Conservation (phyloP, 352 stramenopile species). For the Globisporangium ultimum region DNA sequence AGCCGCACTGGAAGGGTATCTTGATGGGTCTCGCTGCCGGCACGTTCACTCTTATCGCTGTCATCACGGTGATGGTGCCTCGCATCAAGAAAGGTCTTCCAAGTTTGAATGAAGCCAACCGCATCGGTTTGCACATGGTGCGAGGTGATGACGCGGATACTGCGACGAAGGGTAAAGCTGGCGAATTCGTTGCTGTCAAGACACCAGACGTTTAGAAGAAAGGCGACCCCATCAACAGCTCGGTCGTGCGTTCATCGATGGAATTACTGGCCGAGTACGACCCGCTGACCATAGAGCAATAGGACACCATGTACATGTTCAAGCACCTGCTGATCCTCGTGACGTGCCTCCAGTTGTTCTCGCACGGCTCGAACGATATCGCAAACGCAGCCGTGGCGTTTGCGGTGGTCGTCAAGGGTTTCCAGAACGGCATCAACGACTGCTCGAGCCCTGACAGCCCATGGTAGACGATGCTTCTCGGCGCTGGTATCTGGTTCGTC, state of each 20-base stretch:
- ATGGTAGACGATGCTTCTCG: conserved; percentile 68
- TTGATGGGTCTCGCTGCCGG: not conserved
- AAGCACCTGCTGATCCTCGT: conserved; percentile 76
- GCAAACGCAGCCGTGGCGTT: conserved; percentile 75
- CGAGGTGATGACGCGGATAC: not conserved
- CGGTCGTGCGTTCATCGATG: conserved; percentile 13
- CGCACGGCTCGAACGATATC: conserved; percentile 80
- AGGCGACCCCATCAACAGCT: not conserved
- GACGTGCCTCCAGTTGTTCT: conserved; percentile 64
- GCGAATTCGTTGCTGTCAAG: conserved; percentile 6
- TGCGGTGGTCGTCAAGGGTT: conserved; percentile 56
- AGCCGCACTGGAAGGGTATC: conserved; percentile 1
- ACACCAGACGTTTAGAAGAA: not conserved
- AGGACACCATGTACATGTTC: conserved; percentile 39
- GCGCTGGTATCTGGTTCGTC: conserved; percentile 42
- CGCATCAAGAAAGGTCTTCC: conserved; percentile 3
- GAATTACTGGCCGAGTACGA: conserved; percentile 20
- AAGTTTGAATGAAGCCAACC: not conserved
- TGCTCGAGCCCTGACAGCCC: conserved; percentile 17
- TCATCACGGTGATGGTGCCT: not conserved
- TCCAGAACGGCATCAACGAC: conserved; percentile 28
- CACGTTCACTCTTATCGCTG: conserved; percentile 4
- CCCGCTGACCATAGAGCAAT: conserved; percentile 25
- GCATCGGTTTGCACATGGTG: conserved; percentile 3
- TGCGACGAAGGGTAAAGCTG: conserved; percentile 1